phyloP scores from a whole-genome alignment of 208 protist genomes.

The Leishmania aethiopica region DNA sequence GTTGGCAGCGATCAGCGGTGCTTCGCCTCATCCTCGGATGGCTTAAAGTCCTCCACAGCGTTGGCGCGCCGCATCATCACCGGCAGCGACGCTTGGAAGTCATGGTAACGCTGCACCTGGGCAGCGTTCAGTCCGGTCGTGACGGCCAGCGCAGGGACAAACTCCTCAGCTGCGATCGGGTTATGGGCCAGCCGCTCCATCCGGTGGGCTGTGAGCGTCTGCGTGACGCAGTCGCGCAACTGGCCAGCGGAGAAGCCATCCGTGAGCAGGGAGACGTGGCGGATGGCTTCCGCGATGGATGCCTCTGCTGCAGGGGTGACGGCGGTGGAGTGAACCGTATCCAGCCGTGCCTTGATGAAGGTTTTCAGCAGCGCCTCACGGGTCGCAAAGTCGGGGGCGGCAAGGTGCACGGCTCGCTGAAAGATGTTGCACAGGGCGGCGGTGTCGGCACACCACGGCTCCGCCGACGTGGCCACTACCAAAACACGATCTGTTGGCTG shows the following conservation, averaged over 20 bases:
- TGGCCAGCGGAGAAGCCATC: slow-evolving; percentile 73
- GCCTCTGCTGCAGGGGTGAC: slow-evolving; percentile 19
- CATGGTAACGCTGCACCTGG: slow-evolving; percentile 61
- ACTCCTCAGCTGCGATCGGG: slow-evolving; percentile 74
- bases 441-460: slow-evolving; percentile 80
- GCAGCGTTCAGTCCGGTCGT: slow-evolving; percentile 52
- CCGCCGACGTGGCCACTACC: slow-evolving; percentile 73
- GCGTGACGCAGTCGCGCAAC: slow-evolving; percentile 55
- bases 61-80: slow-evolving; percentile 71
- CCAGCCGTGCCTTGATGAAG: slow-evolving; percentile 42
- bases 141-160: slow-evolving; percentile 68
- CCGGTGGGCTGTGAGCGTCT: slow-evolving; percentile 70
- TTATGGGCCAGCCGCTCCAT: slow-evolving; percentile 71
- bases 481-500: slow-evolving; percentile 90
- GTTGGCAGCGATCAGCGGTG: slow-evolving; percentile 19
- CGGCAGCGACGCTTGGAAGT: slow-evolving; percentile 70
- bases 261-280: slow-evolving; percentile 79
- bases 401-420: slow-evolving; percentile 75
- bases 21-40: slow-evolving; percentile 66
- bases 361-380: slow-evolving; percentile 69
- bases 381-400: slow-evolving; percentile 88
- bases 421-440: slow-evolving; percentile 68
- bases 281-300: slow-evolving; percentile 39
- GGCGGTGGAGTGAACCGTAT: slow-evolving; percentile 8
- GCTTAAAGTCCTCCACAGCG: slow-evolving; percentile 70